A percentile compares a stretch with the other conserved stretches of the same genome.
phyloP scores from a whole-genome alignment of 2,329 filamentous ascomycete genomes.

The Apiospora saccharicola region DNA sequence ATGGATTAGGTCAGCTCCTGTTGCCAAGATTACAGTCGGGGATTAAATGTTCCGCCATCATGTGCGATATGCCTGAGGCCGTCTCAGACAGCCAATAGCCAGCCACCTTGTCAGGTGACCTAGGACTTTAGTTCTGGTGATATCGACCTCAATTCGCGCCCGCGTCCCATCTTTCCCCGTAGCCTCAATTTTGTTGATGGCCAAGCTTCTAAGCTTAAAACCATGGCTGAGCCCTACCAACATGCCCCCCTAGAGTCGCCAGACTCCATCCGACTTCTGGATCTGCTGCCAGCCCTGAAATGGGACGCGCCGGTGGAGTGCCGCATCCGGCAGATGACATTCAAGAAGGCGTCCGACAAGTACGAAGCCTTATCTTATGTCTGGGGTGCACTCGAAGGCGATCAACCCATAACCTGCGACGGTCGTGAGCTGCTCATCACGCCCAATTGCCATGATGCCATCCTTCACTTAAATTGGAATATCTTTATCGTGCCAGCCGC shows the following conservation, averaged over 20 bases:
- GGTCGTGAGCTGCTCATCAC: not conserved
- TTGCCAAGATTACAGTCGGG: too few relatives aligned
- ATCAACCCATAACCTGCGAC: not conserved
- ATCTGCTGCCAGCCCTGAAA: not conserved
- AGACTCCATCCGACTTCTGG: conserved; percentile 1
- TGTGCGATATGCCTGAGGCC: too few relatives aligned
- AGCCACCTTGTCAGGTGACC: not conserved
- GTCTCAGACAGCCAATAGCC: not conserved
- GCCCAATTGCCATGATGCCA: conserved; percentile 12
- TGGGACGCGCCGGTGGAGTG: not conserved
- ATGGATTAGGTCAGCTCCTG: too few relatives aligned
- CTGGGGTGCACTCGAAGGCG: not conserved
- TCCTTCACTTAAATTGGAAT: not conserved
- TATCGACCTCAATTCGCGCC: not conserved
- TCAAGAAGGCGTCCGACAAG: not conserved
- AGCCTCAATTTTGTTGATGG: not conserved
- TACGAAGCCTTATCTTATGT: conserved; percentile 16
- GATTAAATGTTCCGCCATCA: too few relatives aligned
- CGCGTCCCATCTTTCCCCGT: not conserved
- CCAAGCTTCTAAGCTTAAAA: not conserved
- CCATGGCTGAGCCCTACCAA: not conserved
- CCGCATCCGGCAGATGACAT: not conserved
- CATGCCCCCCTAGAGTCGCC: not conserved
- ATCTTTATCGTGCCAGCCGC: not conserved
- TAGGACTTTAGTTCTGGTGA: not conserved